Evolutionary conservation across 768 basidiomycete species (phyloP).

Genomic region (Agaricus bisporus): DNA sequence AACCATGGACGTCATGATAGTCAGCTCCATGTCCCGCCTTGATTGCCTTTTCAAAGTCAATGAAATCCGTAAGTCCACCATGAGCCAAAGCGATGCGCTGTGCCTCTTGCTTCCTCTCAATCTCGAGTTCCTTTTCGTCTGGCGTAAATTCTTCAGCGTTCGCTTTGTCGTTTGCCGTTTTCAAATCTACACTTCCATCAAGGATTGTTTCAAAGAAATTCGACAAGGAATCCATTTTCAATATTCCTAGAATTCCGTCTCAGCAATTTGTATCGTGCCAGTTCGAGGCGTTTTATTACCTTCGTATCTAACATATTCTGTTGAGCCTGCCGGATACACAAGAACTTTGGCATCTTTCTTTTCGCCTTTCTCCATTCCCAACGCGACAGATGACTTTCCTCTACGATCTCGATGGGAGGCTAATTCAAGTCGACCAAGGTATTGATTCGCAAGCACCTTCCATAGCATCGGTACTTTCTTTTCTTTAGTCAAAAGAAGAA

Average conservation of each 20-base stretch:
- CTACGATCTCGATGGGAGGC: constrained; percentile 59
- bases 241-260: constrained; percentile 38
- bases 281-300: constrained; percentile 34
- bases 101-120: constrained; percentile 44
- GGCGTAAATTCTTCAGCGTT: constrained; percentile 34
- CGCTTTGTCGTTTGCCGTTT: constrained; percentile 32
- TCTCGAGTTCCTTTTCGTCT: constrained; percentile 38
- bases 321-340: constrained; percentile 58
- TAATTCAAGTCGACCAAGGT: constrained; percentile 53
- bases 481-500: constrained; percentile 66
- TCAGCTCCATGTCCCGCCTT: constrained; percentile 34
- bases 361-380: constrained; percentile 53
- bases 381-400: constrained; percentile 47
- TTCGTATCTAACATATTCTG: constrained; percentile 52
- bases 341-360: constrained; percentile 62
- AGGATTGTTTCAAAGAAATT: constrained; percentile 67
- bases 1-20: constrained; percentile 39
- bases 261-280: not conserved
- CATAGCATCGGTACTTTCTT: constrained; percentile 72
- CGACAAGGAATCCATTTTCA: constrained; percentile 68
- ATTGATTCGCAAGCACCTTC: constrained; percentile 73
- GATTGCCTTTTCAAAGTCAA: constrained; percentile 47
- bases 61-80: constrained; percentile 41
- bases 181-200: constrained; percentile 60
- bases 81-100: constrained; percentile 46